These are phyloP conservation scores for Saccharomycopsis babjevae DNA, from an alignment of 805 yeast genomes.

Conservation along the genomic window DNA sequence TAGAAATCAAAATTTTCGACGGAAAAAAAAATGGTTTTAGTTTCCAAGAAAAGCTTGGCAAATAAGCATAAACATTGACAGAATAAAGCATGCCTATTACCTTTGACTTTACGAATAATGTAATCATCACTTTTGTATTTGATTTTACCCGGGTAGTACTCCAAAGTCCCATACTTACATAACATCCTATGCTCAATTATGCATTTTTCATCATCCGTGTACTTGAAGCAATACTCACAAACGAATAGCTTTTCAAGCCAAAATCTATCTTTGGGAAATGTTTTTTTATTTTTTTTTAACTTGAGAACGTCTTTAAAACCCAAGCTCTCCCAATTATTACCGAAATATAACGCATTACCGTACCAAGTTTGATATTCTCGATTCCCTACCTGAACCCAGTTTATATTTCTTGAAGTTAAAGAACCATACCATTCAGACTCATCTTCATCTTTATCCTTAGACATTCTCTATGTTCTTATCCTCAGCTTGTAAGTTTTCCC, in stretches of 20 bases:
- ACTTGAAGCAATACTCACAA: constrained; percentile 80
- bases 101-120: constrained; percentile 58
- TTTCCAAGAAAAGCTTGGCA: constrained; percentile 81
- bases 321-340: constrained; percentile 33
- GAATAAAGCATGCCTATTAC: constrained; percentile 51
- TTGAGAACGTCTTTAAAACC: constrained; percentile 29
- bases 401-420: constrained; percentile 51
- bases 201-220: constrained; percentile 39
- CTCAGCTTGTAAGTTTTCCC: neutral
- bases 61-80: constrained; percentile 78
- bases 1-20: constrained; percentile 76
- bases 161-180: constrained; percentile 34
- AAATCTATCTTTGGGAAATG: constrained; percentile 19
- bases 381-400: constrained; percentile 56
- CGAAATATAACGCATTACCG: constrained; percentile 73
- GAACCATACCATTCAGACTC: constrained; percentile 44
- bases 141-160: constrained; percentile 48
- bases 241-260: constrained; percentile 61
- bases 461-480: neutral
- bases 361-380: constrained; percentile 75
- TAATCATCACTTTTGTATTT: constrained; percentile 51
- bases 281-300: constrained; percentile 16
- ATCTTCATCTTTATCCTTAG: neutral
- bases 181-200: constrained; percentile 39
- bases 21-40: constrained; percentile 77